Evolutionary conservation across 1,139 yeast genomes (phyloP), one percentile per base, ranked within the genome.

Genomic region (Sugiyamaella xylanicola): DNA sequence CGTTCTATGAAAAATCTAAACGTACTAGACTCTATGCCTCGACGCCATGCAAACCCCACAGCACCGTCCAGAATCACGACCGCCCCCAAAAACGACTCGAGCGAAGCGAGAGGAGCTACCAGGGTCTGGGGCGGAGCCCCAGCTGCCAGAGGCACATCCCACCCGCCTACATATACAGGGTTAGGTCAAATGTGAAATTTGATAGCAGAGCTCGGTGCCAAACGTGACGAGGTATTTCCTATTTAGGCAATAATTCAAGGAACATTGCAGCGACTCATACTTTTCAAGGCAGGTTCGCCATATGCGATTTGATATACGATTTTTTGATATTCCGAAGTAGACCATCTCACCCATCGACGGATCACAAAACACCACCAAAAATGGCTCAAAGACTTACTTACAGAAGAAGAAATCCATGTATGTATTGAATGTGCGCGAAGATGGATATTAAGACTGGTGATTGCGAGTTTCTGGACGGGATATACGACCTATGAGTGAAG

Each of bases 301-400:
- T n/a, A 35, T 22, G 43, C 35, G 35, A 40, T 13, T 41, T 27
- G 29, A 27, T 48, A 20, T 21, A 46, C 21, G n/a, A 43, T 19
- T 46, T 46, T 46, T 46, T 22, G 40, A 45, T 32, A 45, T 25
- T 35, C 29, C 41, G 44, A 20, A 36, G 48, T 27, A 19, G 51
- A 48, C 51, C 43, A 48, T 25, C 37, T 29, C 46, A 39, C 39
- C 45, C 27, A 40, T 39, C 52, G 52, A 48, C 52, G 52, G 52
- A 48, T 48, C 52, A 22, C 52, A 48, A 41, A 39, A 40, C 39
- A 48, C 46, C 53, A 50, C 22, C 53, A 66, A 65, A 67, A 71
- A 85, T 85, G 90, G 89, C 87, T 72, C 87, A 83, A 77, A 84
- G 91, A 82, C 86, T 85, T 76, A 84, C 90, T 65, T 85, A 81